phyloP scores from a whole-genome alignment of 345 rosid species.

The Theobroma cacao region DNA sequence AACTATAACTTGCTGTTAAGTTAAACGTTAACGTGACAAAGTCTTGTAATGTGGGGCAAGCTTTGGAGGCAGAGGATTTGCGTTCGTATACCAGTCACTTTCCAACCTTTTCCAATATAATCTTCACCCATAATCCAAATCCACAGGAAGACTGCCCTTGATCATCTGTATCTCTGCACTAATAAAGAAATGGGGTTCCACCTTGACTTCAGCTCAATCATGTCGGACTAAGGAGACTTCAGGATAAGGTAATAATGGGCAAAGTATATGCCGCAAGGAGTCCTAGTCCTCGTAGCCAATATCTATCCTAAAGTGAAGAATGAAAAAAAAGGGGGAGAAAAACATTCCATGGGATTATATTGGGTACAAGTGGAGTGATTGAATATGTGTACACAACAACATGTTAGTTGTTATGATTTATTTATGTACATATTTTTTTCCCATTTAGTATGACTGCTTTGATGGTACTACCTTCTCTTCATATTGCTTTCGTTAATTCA shows the following conservation, averaged over 20 bases:
- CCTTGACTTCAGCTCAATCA: not conserved
- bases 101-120: not conserved
- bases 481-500: not conserved
- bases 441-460: not conserved
- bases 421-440: too few species aligned
- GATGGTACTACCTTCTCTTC: not conserved
- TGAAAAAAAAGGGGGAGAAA: too few species aligned
- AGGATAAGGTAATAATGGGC: not conserved
- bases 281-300: not conserved
- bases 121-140: not conserved
- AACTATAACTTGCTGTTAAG: too few species aligned
- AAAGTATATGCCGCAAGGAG: not conserved
- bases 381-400: too few species aligned
- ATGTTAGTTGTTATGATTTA: too few species aligned
- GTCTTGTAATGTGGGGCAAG: too few species aligned
- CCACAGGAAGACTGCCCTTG: not conserved
- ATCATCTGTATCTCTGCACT: not conserved
- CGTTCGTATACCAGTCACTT: not conserved
- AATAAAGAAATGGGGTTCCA: slow-evolving; percentile 4
- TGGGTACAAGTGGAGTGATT: too few species aligned
- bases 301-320: not conserved
- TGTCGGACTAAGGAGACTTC: not conserved
- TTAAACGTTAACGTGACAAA: too few species aligned
- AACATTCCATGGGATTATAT: too few species aligned
- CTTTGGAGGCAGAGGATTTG: too few species aligned